Evolutionary conservation across 768 basidiomycete genomes (phyloP).

Genomic region (Tricholoma sp.): DNA sequence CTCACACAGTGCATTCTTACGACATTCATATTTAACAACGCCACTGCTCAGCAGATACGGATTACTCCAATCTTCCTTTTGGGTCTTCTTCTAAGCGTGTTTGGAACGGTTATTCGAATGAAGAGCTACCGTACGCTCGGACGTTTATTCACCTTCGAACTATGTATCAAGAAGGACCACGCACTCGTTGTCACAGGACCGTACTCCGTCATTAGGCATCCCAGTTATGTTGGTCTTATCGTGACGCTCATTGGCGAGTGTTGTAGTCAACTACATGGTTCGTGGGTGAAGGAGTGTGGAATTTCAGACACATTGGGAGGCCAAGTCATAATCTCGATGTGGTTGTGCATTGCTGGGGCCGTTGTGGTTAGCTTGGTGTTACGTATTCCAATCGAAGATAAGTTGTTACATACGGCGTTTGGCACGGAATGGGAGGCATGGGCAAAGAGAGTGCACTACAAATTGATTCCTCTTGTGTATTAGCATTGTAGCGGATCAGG

Average conservation of each 20-base stretch:
- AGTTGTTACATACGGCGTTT: constrained; percentile 24
- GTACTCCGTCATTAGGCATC: constrained; percentile 33
- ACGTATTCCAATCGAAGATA: constrained; percentile 30
- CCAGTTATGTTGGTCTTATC: constrained; percentile 33
- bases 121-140: constrained; percentile 32
- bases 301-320: constrained; percentile 17
- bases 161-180: constrained; percentile 30
- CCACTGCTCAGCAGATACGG: constrained; percentile 12
- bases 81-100: constrained; percentile 26
- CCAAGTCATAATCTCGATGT: constrained; percentile 15
- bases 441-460: constrained; percentile 25
- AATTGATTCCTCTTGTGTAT: too few species aligned
- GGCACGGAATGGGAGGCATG: constrained; percentile 24
- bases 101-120: constrained; percentile 28
- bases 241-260: constrained; percentile 24
- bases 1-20: constrained; percentile 17
- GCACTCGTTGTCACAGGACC: constrained; percentile 29
- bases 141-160: constrained; percentile 33
- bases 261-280: constrained; percentile 22
- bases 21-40: constrained; percentile 9
- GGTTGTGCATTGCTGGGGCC: constrained; percentile 20
- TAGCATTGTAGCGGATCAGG: too few species aligned
- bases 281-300: constrained; percentile 31
- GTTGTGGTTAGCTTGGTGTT: constrained; percentile 23
- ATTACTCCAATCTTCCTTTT: constrained; percentile 25